Percentiles rank a stretch among this genome's conserved stretches.
phyloP scores from a whole-genome alignment of 768 basidiomycete species.

The Naematelia encephala region DNA sequence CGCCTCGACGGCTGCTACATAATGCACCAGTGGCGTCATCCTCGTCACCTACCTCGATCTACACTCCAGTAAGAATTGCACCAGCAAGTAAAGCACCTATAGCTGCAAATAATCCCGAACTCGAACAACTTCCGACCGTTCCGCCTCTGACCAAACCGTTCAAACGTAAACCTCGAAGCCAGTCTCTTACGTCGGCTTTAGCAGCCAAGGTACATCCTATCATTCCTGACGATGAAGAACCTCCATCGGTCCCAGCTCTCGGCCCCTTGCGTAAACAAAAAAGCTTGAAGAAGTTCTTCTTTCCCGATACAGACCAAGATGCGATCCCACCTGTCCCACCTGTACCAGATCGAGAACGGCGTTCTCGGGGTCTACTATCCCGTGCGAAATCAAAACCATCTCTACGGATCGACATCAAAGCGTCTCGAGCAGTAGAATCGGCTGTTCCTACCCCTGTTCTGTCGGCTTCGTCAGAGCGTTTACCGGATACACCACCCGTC shows the following conservation, averaged over 20 bases:
- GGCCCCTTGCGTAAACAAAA: slow-evolving; percentile 26
- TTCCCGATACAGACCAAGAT: slow-evolving; percentile 9
- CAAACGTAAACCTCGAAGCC: slow-evolving; percentile 6
- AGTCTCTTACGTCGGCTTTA: slow-evolving; percentile 17
- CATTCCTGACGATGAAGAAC: slow-evolving; percentile 9
- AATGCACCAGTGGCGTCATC: too few species aligned
- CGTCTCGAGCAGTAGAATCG: neutral
- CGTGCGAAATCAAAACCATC: slow-evolving; percentile 23
- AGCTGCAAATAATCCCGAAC: too few species aligned
- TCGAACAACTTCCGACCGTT: neutral
- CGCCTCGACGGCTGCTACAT: too few species aligned
- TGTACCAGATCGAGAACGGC: neutral
- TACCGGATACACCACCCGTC: neutral
- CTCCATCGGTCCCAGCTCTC: neutral
- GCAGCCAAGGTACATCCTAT: slow-evolving; percentile 8
- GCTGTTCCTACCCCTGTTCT: neutral
- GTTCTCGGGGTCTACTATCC: slow-evolving; percentile 5
- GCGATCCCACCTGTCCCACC: neutral
- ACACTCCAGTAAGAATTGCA: neutral
- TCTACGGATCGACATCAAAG: slow-evolving; percentile 19
- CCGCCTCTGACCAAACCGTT: slow-evolving; percentile 5
- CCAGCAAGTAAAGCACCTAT: neutral
- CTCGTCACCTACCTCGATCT: neutral
- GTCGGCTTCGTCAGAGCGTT: slow-evolving; percentile 1
- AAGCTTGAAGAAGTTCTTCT: slow-evolving; percentile 37